phyloP scores from a whole-genome alignment of 176 grass and related monocot genomes.

The Eremochloa ophiuroides region DNA sequence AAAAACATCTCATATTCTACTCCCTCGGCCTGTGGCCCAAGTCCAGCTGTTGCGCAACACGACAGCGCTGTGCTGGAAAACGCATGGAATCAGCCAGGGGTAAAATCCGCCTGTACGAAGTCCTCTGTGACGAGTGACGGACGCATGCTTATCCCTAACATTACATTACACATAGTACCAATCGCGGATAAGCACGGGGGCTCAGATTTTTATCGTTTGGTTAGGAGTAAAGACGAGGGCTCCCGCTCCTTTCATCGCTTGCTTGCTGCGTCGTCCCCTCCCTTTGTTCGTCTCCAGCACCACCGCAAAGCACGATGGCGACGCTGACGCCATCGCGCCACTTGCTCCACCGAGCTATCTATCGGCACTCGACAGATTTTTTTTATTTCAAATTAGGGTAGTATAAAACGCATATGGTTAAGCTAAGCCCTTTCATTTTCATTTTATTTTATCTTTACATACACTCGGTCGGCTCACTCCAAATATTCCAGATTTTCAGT shows the following conservation, averaged over 20 bases:
- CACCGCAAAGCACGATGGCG: constrained; percentile 10
- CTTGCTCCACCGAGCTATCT: constrained; percentile 26
- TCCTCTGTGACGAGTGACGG: background rate
- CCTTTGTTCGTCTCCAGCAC: background rate
- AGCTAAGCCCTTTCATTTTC: too few relatives aligned
- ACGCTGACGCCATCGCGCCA: constrained; percentile 19
- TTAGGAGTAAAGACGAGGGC: constrained; percentile 21
- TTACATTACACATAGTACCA: background rate
- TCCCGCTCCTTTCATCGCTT: background rate
- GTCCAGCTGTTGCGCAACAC: constrained; percentile 39
- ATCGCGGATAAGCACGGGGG: constrained; percentile 30
- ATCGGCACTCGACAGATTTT: background rate
- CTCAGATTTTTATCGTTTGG: background rate
- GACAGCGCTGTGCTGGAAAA: background rate
- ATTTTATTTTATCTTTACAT: background rate
- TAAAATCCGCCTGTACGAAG: background rate
- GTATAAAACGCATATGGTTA: background rate
- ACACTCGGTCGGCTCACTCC: too few relatives aligned
- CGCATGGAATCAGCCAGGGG: background rate
- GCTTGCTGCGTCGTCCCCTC: background rate
- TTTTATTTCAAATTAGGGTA: background rate
- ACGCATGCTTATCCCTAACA: background rate
- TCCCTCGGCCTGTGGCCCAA: background rate
- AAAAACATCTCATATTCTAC: background rate
- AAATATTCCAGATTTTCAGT: too few relatives aligned